These are phyloP conservation scores for Candida quercuum DNA, from an alignment of 805 yeast species.

Conservation along the genomic window DNA sequence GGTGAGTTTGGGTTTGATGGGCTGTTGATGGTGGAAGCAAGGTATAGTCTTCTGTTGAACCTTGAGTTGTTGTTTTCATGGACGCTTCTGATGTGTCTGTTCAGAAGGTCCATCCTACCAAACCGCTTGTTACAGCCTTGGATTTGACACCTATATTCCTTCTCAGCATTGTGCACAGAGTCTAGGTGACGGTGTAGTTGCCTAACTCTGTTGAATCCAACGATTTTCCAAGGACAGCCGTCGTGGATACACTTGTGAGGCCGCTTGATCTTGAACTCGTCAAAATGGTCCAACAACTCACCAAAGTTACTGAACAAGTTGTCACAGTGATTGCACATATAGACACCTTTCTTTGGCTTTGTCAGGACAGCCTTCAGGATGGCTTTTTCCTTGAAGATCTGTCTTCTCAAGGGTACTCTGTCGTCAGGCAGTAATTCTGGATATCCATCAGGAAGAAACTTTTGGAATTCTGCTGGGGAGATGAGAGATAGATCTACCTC, in stretches of 20 bases:
- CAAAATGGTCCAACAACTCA: constrained; percentile 32
- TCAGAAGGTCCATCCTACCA: constrained; percentile 31
- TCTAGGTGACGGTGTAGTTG: constrained; percentile 30
- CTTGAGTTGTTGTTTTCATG: constrained; percentile 36
- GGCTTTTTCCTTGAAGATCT: constrained; percentile 28
- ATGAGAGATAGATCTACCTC: no score
- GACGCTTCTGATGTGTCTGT: constrained; percentile 29
- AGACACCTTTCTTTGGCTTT: constrained; percentile 32
- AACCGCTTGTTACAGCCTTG: constrained; percentile 67
- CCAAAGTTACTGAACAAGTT: constrained; percentile 25
- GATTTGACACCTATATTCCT: constrained; percentile 66
- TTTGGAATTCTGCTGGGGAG: constrained; percentile 6
- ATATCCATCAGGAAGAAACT: constrained; percentile 22
- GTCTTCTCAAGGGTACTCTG: constrained; percentile 18
- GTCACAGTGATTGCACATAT: constrained; percentile 34
- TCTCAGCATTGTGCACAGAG: constrained; percentile 22
- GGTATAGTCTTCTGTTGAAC: constrained; percentile 28
- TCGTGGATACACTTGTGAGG: constrained; percentile 28
- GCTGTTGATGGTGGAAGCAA: constrained; percentile 2
- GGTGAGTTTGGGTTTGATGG: constrained; percentile 1
- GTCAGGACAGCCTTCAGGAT: constrained; percentile 22
- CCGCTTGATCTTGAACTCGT: constrained; percentile 26
- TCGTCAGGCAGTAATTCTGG: constrained; percentile 21
- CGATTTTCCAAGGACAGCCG: constrained; percentile 36
- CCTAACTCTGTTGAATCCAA: constrained; percentile 33